Evolutionary conservation across 371 early-diverging fungal species (phyloP).

Genomic region (Apophysomyces trapeziformis): DNA sequence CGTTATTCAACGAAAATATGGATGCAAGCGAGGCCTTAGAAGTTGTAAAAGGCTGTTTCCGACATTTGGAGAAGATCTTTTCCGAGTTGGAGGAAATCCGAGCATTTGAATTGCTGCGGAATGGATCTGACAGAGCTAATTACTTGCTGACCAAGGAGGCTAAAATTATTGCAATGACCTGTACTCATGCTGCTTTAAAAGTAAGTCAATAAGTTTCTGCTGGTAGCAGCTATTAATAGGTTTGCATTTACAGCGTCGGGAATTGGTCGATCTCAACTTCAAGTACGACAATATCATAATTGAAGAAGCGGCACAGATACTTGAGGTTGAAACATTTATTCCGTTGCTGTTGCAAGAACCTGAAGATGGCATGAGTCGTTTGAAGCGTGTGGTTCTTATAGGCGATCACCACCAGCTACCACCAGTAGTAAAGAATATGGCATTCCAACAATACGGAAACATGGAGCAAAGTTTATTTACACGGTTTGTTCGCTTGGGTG

Average conservation of each 20-base stretch:
- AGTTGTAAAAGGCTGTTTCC: conserved; percentile 78
- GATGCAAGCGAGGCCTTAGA: conserved; percentile 55
- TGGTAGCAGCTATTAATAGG: background rate
- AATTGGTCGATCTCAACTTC: conserved; percentile 86
- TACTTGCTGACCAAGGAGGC: conserved; percentile 95
- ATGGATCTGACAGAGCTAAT: conserved; percentile 81
- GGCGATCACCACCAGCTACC: conserved; percentile 98
- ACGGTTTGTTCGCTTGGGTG: conserved; percentile 89
- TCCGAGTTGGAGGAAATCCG: conserved; percentile 77
- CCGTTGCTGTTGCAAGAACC: conserved; percentile 85
- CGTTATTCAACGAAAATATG: conserved; percentile 66
- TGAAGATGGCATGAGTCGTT: conserved; percentile 58
- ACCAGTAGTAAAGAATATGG: conserved; percentile 88
- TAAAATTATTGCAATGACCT: conserved; percentile 95
- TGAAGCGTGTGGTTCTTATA: conserved; percentile 92
- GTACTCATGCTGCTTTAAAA: conserved; percentile 92
- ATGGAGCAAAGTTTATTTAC: conserved; percentile 94
- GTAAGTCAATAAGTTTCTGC: conserved; percentile 17
- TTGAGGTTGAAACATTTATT: conserved; percentile 96
- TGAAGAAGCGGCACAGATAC: conserved; percentile 97
- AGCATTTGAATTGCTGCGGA: conserved; percentile 91
- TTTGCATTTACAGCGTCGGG: conserved; percentile 56
- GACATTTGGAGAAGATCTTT: conserved; percentile 77
- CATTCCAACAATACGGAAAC: conserved; percentile 83
- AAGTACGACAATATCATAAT: conserved; percentile 94